Evolutionary conservation across 768 basidiomycete genomes (phyloP), one percentile per base, ranked within the genome.

Genomic region (Naganishia vaughanmartiniae): DNA sequence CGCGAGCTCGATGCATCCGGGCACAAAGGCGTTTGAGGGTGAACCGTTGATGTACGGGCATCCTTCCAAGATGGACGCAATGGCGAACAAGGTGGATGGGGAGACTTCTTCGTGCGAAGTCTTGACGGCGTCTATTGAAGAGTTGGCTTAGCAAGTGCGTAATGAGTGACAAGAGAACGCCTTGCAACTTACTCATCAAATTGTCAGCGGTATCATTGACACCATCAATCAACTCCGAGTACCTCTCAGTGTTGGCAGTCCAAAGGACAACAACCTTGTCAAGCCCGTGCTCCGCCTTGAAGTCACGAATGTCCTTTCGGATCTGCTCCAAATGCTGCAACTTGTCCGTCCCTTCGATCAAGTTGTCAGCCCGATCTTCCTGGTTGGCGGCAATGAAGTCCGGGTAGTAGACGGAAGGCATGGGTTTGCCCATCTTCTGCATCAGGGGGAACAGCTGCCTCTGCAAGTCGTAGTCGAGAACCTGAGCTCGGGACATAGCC

Each of bases 301-400:
- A 98, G 67, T 87, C 86, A 76, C 92, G 90, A 80, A 98, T 97
- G 78, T 97, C 93, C n/a, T 85, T 85, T 67, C 94, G 90, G 77
- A 98, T 88, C 71, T 90, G 89, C 72, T 96, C 92, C 67, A 99
- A 88, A 81, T 98, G 96, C 9, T 83, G 88, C 75, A 89, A 89
- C 85, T 99, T 99, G 84, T 94, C 87, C 0, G 81, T 78, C 46
- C 93, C 95, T 5, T 90, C 87, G 73, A 97, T 85, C 58, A 97
- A 78, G 81, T 98, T 98, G 82, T 99, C 93, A 0, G 94, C 96
- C 69, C 96, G 91, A 36, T 89, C 89, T 76, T 91, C 92, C 82
- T 98, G 95, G 85, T 97, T 97, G 73, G 94, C 93, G 68, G 95
- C 93, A 80, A 96, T 96, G 83, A 93, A 96, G 83, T 94, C 91